phyloP scores from a whole-genome alignment of 768 basidiomycete genomes.

The Coprinopsis marcescibilis region DNA sequence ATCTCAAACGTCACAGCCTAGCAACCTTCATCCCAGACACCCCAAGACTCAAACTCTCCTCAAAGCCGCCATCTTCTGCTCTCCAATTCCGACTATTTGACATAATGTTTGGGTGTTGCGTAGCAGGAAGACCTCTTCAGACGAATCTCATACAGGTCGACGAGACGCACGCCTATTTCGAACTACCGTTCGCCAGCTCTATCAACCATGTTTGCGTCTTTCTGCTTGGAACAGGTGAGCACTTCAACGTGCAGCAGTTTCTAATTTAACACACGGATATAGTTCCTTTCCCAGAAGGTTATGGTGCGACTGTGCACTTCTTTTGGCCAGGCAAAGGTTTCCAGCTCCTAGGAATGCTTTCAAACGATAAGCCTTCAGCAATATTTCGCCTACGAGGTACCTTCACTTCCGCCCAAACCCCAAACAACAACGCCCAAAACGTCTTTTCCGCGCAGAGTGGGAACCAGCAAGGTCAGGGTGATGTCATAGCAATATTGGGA shows the following conservation, averaged over 20 bases:
- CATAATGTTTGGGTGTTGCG: slow-evolving; percentile 72
- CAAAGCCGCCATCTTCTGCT: background rate
- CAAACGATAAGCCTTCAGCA: slow-evolving; percentile 85
- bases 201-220: slow-evolving; percentile 89
- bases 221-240: slow-evolving; percentile 68
- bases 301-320: slow-evolving; percentile 80
- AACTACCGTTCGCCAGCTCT: slow-evolving; percentile 60
- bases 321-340: slow-evolving; percentile 85
- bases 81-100: background rate
- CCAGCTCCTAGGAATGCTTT: slow-evolving; percentile 82
- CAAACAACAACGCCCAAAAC: slow-evolving; percentile 29
- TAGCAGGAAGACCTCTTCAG: slow-evolving; percentile 73
- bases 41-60: background rate
- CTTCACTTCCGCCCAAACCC: slow-evolving; percentile 37
- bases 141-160: slow-evolving; percentile 79
- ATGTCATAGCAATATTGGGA: slow-evolving; percentile 71
- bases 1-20: background rate
- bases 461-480: slow-evolving; percentile 38
- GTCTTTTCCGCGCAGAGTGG: slow-evolving; percentile 29
- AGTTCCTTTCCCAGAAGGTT: slow-evolving; percentile 81
- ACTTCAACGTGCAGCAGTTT: background rate
- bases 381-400: slow-evolving; percentile 78
- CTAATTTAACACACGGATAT: no score
- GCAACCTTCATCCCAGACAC: background rate
- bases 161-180: slow-evolving; percentile 77